Evolutionary conservation across 768 basidiomycete species (phyloP).

Genomic region (Kwoniella sp.): DNA sequence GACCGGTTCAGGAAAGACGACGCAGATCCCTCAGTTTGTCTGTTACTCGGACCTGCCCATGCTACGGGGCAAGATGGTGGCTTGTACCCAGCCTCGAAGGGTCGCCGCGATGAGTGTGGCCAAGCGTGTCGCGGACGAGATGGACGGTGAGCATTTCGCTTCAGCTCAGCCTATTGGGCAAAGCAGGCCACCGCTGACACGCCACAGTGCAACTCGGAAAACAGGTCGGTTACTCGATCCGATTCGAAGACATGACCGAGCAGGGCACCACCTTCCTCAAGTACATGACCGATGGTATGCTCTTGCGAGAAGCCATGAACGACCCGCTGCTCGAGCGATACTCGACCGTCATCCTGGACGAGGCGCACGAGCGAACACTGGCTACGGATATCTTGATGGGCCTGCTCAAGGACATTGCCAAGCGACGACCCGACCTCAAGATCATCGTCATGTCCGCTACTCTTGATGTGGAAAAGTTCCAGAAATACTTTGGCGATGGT

Average conservation of each 20-base stretch:
- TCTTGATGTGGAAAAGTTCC: conserved; percentile 92
- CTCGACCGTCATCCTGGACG: conserved; percentile 96
- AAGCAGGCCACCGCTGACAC: neutral
- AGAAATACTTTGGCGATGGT: conserved; percentile 72
- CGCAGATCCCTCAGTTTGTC: conserved; percentile 96
- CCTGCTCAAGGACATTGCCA: conserved; percentile 76
- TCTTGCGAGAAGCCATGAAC: conserved; percentile 96
- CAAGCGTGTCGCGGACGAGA: conserved; percentile 96
- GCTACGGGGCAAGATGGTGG: conserved; percentile 80
- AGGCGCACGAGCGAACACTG: conserved; percentile 95
- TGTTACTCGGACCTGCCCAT: conserved; percentile 90
- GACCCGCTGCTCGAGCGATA: conserved; percentile 83
- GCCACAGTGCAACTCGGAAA: conserved; percentile 76
- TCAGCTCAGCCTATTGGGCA: too few relatives aligned
- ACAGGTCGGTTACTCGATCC: conserved; percentile 95
- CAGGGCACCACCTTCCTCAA: conserved; percentile 88
- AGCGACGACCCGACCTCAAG: conserved; percentile 79
- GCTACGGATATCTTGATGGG: conserved; percentile 99
- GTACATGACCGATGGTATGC: conserved; percentile 99
- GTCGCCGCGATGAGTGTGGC: conserved; percentile 98
- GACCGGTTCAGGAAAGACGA: conserved; percentile 93
- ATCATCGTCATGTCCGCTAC: conserved; percentile 99
- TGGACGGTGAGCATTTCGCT: conserved; percentile 69
- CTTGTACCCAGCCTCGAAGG: conserved; percentile 93
- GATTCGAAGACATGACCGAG: conserved; percentile 95